A percentile compares a stretch with the other conserved stretches of the same genome.
Evolutionary conservation across 768 basidiomycete species (phyloP).

Genomic region (Termitomyces bulborhizus): DNA sequence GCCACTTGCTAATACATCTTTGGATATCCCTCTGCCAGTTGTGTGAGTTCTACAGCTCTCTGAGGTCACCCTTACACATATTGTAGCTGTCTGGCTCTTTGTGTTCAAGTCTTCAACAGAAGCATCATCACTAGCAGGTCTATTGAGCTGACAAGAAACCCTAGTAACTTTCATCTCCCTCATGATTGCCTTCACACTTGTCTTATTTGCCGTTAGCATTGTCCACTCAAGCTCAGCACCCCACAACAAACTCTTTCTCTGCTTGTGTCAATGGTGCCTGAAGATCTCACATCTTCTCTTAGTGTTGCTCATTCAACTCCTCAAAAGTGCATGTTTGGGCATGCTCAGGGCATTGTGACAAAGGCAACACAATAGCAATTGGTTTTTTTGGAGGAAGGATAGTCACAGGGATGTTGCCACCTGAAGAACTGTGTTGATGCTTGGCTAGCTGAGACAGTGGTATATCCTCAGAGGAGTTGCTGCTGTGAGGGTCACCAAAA

Average conservation of each 20-base stretch:
- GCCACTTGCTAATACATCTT: no score
- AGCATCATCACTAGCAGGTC: no score
- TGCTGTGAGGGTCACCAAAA: conserved; percentile 26
- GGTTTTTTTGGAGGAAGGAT: conserved; percentile 43
- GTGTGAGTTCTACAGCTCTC: no score
- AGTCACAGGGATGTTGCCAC: conserved; percentile 31
- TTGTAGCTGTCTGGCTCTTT: conserved; percentile 18
- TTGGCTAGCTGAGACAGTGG: conserved; percentile 31
- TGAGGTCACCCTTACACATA: no score
- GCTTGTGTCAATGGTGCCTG: conserved; percentile 81
- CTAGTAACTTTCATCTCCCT: conserved; percentile 42
- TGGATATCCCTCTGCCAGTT: no score
- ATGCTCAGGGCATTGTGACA: conserved; percentile 41
- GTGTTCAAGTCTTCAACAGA: conserved; percentile 8
- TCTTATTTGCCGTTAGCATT: conserved; percentile 80
- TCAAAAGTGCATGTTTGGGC: conserved; percentile 75
- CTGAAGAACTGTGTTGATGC: conserved; percentile 22
- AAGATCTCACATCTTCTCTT: conserved; percentile 74
- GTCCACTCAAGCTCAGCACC: conserved; percentile 73
- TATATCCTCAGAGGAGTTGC: conserved; percentile 43
- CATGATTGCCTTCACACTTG: conserved; percentile 71
- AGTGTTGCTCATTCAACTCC: conserved; percentile 80
- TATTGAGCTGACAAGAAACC: no score
- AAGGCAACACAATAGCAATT: conserved; percentile 32
- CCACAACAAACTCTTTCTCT: conserved; percentile 65